A percentile compares a stretch with the other conserved stretches of the same genome.
Evolutionary conservation across 116 monocot genomes (phyloP).

Genomic region (Thalassia testudinum): DNA sequence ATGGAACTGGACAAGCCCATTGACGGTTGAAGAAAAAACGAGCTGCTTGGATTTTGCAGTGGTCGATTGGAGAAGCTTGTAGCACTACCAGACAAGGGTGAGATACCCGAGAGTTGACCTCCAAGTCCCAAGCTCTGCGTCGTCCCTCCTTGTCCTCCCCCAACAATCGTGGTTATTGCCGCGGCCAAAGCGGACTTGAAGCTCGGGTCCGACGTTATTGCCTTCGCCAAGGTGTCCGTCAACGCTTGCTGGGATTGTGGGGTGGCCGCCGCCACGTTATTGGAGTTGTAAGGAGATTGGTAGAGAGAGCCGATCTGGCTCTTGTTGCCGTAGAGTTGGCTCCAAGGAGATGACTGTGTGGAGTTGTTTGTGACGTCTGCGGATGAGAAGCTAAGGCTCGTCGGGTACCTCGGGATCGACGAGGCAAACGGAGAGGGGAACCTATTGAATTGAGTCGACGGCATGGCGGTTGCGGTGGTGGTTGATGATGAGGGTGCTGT

Average conservation of each 20-base stretch:
- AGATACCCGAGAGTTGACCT: background rate
- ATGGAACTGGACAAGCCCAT: background rate
- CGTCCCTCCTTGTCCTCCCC: background rate
- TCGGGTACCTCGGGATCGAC: slow-evolving; percentile 2
- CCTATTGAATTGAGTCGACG: slow-evolving; percentile 2
- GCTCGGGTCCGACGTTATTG: slow-evolving; percentile 14
- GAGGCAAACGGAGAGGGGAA: slow-evolving; percentile 1
- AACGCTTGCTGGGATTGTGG: background rate
- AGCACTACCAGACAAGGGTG: background rate
- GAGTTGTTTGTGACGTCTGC: background rate
- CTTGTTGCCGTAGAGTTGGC: background rate
- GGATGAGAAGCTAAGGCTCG: slow-evolving; percentile 8
- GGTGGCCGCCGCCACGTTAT: background rate
- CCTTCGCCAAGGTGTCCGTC: slow-evolving; percentile 9
- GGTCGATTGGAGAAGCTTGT: background rate
- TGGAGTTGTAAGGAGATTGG: background rate
- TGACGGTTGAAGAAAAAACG: background rate
- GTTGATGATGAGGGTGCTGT: slow-evolving; percentile 17
- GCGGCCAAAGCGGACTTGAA: slow-evolving; percentile 15
- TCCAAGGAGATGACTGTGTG: background rate
- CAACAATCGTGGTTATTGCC: slow-evolving; percentile 10
- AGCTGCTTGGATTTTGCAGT: background rate
- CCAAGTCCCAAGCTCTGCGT: background rate
- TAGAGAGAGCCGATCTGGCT: background rate
- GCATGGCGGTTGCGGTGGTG: background rate